Evolutionary conservation across 768 basidiomycete genomes (phyloP).

Genomic region (Boletus pseudopeckii): DNA sequence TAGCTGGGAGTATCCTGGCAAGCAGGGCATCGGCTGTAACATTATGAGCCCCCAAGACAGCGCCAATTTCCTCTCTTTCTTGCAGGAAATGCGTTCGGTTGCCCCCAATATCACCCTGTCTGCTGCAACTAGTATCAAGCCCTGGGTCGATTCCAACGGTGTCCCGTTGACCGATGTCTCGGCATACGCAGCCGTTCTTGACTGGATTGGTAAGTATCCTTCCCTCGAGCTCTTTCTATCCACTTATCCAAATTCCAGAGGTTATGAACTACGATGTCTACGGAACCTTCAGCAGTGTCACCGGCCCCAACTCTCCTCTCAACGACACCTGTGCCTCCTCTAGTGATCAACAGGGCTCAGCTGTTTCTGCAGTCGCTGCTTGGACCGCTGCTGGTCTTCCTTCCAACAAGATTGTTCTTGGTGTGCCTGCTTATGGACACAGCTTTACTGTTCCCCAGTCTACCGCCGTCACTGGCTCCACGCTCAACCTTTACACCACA

Average conservation of each 20-base stretch:
- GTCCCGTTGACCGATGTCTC: conserved; percentile 59
- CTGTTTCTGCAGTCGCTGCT: conserved; percentile 62
- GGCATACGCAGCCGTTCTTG: conserved; percentile 62
- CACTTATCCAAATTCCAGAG: conserved; percentile 37
- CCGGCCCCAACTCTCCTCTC: conserved; percentile 83
- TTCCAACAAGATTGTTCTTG: conserved; percentile 66
- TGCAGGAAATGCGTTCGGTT: conserved; percentile 61
- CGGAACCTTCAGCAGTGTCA: conserved; percentile 49
- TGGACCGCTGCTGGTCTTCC: conserved; percentile 84
- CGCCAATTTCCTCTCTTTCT: conserved; percentile 73
- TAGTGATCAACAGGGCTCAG: conserved; percentile 66
- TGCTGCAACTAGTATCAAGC: conserved; percentile 62
- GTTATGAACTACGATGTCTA: conserved; percentile 73
- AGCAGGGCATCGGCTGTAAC: conserved; percentile 70
- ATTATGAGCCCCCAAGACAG: conserved; percentile 59
- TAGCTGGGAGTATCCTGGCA: conserved; percentile 86
- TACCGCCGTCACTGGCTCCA: conserved; percentile 16
- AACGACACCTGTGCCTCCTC: conserved; percentile 68
- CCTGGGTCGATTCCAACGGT: conserved; percentile 61
- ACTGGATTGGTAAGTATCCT: conserved; percentile 58
- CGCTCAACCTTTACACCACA: conserved; percentile 47
- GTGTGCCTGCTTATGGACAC: conserved; percentile 83
- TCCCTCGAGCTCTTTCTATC: rapidly evolving
- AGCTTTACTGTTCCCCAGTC: conserved; percentile 46
- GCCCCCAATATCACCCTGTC: conserved; percentile 64